These are phyloP conservation scores for Ormosia semicastrata DNA, from an alignment of 306 rosid species.

Conservation along the genomic window DNA sequence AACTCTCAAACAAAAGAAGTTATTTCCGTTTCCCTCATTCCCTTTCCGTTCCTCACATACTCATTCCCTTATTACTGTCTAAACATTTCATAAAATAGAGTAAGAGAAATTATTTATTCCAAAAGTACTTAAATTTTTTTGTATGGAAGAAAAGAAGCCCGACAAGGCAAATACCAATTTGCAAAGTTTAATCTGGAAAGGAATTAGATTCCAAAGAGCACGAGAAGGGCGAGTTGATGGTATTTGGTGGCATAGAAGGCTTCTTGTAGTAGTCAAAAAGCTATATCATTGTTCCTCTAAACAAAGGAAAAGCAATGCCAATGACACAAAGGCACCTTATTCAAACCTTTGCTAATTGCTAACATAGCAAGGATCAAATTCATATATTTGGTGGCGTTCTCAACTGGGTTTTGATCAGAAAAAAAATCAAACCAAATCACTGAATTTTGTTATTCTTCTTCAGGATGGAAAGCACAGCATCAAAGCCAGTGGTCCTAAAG, in stretches of 20 bases:
- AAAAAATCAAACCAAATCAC: neutral
- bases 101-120: too few relatives aligned
- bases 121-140: too few relatives aligned
- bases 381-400: neutral
- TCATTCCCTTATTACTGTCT: too few relatives aligned
- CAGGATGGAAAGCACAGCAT: slow-evolving; percentile 47
- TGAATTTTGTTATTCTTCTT: neutral
- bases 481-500: slow-evolving; percentile 40
- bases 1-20: too few relatives aligned
- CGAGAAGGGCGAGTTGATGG: slow-evolving; percentile 8
- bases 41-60: too few relatives aligned
- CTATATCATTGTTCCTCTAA: slow-evolving; percentile 26
- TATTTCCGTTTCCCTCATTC: too few relatives aligned
- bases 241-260: slow-evolving; percentile 21
- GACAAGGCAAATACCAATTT: neutral
- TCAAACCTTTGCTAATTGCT: neutral
- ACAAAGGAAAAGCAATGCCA: slow-evolving; percentile 24
- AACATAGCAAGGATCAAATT: slow-evolving; percentile 3
- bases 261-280: slow-evolving; percentile 42
- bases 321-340: neutral
- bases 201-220: slow-evolving; percentile 52
- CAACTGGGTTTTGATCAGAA: neutral
- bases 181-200: slow-evolving; percentile 16
- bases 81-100: too few relatives aligned
- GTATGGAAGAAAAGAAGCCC: slow-evolving; percentile 29